Base-by-base conservation (phyloP, 2,329 filamentous ascomycete species). In the Lachnellula cervina region DNA sequence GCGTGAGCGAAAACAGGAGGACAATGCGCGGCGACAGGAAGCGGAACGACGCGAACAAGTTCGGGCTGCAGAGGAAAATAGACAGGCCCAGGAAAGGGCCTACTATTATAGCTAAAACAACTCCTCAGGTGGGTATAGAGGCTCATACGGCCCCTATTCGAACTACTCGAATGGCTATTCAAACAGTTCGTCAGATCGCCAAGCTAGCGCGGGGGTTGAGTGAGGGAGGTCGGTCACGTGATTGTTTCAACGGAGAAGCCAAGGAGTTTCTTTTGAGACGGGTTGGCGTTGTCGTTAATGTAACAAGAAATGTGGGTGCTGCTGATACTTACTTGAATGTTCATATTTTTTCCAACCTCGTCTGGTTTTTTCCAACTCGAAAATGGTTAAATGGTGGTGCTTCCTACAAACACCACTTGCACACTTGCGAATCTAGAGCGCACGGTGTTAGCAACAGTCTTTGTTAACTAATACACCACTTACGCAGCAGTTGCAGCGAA, bases 401-500 rank as follows among this genome's bases (percentile, higher is more conserved):
- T 44, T 44, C 42, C 42, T 13, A 62, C 51, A 32, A 60, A 60
- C 1, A 62, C 58, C 2, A 60, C 58, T 34, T 59, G 45, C 2
- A 60, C 59, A 5, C 55, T 55, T 5, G 59, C 59, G 14, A 51
- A 51, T 34, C 49, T 50, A 38, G 2, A 4, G 8, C 28, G 28
- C 28, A 28, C 28, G 28, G 9, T 8, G 28, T 28, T 28, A 28
- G 28, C 28, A 28, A 6, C 28, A 28, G 5, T 28, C 28, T 28
- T 28, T 7, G 28, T 9, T 7, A 28, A 28, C 28, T 28, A 9
- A 28, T 7, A 28, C 28, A 28, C 6, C 17, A 13, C 51, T 48
- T 49, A 62, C 43, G 60, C 59, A n/a, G 60, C 60, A 0, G 60
- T 62, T 4, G 57, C 52, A 0, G 59, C 57, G 37, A 62, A 60